These are phyloP conservation scores for Leishmania guyanensis DNA, from an alignment of 208 protist species.

Conservation along the genomic window DNA sequence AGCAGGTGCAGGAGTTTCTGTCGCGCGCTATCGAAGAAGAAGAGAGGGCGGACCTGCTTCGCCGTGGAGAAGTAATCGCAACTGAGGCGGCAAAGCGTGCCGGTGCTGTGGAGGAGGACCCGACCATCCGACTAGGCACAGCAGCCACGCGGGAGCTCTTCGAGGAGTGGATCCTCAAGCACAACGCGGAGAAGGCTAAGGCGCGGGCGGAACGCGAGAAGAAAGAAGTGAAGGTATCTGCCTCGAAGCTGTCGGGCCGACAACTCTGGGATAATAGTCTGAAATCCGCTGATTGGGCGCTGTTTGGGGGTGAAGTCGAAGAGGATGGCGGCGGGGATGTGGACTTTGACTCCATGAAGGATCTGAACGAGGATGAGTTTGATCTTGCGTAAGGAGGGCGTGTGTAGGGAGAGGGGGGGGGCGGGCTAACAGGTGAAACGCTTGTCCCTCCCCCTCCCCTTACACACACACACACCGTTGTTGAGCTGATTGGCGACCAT, in stretches of 20 bases:
- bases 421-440: no score
- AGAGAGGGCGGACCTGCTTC: constrained; percentile 73
- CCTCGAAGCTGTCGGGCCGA: constrained; percentile 80
- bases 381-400: constrained; percentile 55
- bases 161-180: constrained; percentile 75
- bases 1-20: constrained; percentile 79
- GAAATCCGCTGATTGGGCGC: constrained; percentile 74
- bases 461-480: not conserved
- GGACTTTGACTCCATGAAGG: constrained; percentile 53
- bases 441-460: not conserved
- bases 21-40: constrained; percentile 52
- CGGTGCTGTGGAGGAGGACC: constrained; percentile 41
- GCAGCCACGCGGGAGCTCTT: constrained; percentile 86
- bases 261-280: constrained; percentile 88
- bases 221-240: constrained; percentile 33
- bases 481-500: not conserved
- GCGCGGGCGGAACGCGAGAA: constrained; percentile 44
- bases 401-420: no score
- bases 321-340: constrained; percentile 75
- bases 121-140: constrained; percentile 78
- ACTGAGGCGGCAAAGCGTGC: constrained; percentile 41
- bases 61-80: constrained; percentile 63
- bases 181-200: constrained; percentile 57
- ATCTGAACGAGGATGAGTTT: constrained; percentile 64
- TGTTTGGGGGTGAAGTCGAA: constrained; percentile 58